Evolutionary conservation across 73 alveolate genomes (phyloP).

Genomic region (Blepharisma stoltei): DNA sequence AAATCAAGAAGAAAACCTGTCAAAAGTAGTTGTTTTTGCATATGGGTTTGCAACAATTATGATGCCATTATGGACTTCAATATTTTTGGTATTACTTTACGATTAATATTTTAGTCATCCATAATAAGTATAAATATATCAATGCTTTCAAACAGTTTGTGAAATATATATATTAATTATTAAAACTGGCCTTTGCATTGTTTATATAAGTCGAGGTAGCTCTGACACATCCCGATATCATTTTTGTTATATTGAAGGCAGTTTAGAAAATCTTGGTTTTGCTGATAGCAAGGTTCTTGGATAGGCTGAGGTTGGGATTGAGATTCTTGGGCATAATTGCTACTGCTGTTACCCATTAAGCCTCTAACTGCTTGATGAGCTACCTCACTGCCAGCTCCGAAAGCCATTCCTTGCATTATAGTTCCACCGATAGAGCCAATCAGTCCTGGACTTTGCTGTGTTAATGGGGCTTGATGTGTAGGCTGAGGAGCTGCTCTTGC

Average conservation of each 20-base stretch:
- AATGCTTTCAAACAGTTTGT: too few species aligned
- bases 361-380: constrained; percentile 72
- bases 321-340: background rate
- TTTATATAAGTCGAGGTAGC: constrained; percentile 54
- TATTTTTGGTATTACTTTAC: background rate
- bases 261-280: constrained; percentile 24
- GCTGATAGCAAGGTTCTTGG: constrained; percentile 27
- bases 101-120: too few species aligned
- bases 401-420: constrained; percentile 67
- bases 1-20: constrained; percentile 1
- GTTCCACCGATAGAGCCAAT: constrained; percentile 64
- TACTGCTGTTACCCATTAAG: constrained; percentile 48
- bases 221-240: constrained; percentile 56
- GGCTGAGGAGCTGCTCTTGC: constrained; percentile 45
- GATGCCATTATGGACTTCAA: background rate
- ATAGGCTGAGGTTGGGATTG: background rate
- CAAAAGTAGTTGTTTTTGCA: background rate
- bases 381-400: constrained; percentile 74
- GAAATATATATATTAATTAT: too few species aligned
- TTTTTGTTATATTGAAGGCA: constrained; percentile 45
- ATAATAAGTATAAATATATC: too few species aligned
- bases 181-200: constrained; percentile 34
- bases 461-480: constrained; percentile 31
- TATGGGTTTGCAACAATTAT: background rate
- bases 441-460: constrained; percentile 42